Conservation (phyloP, 768 basidiomycete genomes). For the Suillus discolor region DNA sequence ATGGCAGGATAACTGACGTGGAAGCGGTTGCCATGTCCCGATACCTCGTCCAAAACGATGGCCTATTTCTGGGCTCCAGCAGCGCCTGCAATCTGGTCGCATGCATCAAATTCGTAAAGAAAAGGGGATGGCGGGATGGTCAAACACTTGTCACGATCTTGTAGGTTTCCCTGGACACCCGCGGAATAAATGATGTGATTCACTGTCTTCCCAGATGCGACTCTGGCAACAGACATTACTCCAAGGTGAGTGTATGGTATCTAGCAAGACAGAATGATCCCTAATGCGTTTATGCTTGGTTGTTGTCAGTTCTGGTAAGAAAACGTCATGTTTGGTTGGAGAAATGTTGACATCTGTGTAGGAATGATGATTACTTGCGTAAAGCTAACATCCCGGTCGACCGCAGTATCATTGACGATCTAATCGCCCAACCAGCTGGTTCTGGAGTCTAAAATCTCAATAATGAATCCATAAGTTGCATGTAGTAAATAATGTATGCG, state of each 20-base stretch:
- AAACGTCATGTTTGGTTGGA: not conserved
- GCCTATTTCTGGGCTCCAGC: conserved; percentile 93
- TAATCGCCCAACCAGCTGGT: conserved; percentile 31
- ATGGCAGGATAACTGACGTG: conserved; percentile 77
- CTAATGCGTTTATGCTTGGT: not conserved
- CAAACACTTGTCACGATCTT: conserved; percentile 84
- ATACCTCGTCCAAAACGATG: conserved; percentile 87
- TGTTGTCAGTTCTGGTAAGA: conserved; percentile 50
- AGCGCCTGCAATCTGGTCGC: conserved; percentile 97
- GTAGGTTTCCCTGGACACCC: conserved; percentile 42
- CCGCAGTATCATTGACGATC: conserved; percentile 39
- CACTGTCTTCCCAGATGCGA: conserved; percentile 63
- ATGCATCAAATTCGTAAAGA: conserved; percentile 76
- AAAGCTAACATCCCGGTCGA: conserved; percentile 45
- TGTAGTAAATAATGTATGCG: conserved; percentile 17
- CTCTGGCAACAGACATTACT: conserved; percentile 89
- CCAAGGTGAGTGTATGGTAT: conserved; percentile 53
- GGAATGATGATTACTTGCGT: conserved; percentile 56
- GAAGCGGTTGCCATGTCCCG: conserved; percentile 97
- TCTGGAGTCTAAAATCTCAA: conserved; percentile 7
- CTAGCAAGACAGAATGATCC: not conserved
- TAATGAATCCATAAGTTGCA: conserved; percentile 17
- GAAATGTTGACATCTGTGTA: conserved; percentile 19
- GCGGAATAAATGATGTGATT: not conserved
- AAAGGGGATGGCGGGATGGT: conserved; percentile 67